Evolutionary conservation across 345 rosid genomes (phyloP).

Genomic region (Salix koriyanagi): DNA sequence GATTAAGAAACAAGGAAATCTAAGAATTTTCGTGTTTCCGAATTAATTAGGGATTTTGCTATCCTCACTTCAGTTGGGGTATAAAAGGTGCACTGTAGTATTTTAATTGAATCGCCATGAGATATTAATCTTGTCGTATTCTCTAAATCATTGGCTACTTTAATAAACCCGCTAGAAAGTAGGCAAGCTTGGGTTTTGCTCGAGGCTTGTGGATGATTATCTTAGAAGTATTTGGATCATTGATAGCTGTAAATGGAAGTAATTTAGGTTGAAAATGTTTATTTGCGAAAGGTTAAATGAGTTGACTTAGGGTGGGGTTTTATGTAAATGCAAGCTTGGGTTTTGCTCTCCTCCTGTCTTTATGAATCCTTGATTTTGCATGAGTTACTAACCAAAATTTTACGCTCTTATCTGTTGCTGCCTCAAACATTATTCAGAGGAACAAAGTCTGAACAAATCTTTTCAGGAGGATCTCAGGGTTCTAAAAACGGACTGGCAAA

Average conservation of each 20-base stretch:
- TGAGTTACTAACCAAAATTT: conserved; percentile 1
- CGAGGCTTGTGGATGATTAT: not conserved
- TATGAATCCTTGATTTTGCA: conserved; percentile 4
- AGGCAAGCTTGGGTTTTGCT: not conserved
- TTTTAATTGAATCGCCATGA: not conserved
- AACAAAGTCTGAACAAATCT: conserved; percentile 53
- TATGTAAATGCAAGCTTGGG: not conserved
- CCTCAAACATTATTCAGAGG: conserved; percentile 47
- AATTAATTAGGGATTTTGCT: no score
- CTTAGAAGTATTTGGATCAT: not conserved
- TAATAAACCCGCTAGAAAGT: not conserved
- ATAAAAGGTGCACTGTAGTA: not conserved
- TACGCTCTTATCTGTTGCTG: not conserved
- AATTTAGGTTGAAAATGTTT: not conserved
- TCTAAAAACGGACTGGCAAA: conserved; percentile 56
- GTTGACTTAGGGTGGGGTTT: not conserved
- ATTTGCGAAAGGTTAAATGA: not conserved
- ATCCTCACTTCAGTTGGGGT: not conserved
- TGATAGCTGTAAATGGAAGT: conserved; percentile 1
- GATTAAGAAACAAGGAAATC: no score
- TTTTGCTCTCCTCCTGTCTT: not conserved
- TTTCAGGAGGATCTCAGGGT: conserved; percentile 54
- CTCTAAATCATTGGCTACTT: not conserved
- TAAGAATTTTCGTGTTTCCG: no score
- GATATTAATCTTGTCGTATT: not conserved